These are phyloP conservation scores for Yamadazyma phyllophila DNA, from an alignment of 805 yeast species.

Conservation along the genomic window DNA sequence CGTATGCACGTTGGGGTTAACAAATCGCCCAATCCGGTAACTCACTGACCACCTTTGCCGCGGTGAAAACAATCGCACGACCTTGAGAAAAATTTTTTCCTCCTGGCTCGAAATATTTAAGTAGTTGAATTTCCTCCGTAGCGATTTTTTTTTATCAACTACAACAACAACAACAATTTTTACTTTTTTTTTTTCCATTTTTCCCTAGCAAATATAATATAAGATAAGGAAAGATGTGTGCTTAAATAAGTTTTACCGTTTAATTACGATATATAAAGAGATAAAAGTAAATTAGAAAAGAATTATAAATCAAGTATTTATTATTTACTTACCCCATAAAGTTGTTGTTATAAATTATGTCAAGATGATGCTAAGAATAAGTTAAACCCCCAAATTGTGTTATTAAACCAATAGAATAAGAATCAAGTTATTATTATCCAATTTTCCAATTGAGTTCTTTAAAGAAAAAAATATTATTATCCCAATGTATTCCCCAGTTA, in stretches of 20 bases:
- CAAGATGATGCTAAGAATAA: constrained; percentile 11
- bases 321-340: constrained; percentile 7
- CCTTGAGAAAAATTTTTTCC: constrained; percentile 7
- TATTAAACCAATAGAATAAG: constrained; percentile 4
- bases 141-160: constrained; percentile 1
- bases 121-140: neutral
- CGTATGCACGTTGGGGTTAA: neutral
- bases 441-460: neutral
- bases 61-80: constrained; percentile 4
- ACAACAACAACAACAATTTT: constrained; percentile 8
- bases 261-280: constrained; percentile 2
- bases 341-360: constrained; percentile 5
- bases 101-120: constrained; percentile 3
- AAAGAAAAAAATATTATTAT: neutral
- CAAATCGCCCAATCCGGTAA: neutral
- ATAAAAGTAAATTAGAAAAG: constrained; percentile 5
- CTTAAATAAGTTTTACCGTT: constrained; percentile 7
- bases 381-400: constrained; percentile 6
- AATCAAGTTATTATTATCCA: constrained; percentile 1
- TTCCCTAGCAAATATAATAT: neutral
- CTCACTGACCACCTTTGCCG: neutral
- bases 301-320: constrained; percentile 5
- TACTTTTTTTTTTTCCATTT: constrained; percentile 3
- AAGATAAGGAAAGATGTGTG: constrained; percentile 10
- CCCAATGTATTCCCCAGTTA: constrained; percentile 16